Percentiles rank a stretch among this genome's conserved stretches.
phyloP scores from a whole-genome alignment of 2,329 filamentous ascomycete species.

The Neocatenulostroma microsporum region DNA sequence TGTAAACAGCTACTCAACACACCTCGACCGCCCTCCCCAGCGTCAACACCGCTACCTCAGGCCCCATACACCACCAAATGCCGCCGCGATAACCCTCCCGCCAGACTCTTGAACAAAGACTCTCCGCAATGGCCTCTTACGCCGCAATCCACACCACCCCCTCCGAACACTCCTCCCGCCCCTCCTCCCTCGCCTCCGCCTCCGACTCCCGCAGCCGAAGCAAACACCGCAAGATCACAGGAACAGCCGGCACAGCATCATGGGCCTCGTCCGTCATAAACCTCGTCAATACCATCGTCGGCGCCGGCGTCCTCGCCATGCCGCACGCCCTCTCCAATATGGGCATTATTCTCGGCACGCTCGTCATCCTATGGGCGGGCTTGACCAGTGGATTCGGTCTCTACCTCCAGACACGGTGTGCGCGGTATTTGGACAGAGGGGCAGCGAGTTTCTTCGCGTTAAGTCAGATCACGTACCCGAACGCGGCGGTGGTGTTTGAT shows the following conservation, averaged over 20 bases:
- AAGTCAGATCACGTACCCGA: slow-evolving; percentile 93
- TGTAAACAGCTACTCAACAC: no score
- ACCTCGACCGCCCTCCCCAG: no score
- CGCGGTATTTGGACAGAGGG: slow-evolving; percentile 84
- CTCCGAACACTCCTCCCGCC: slow-evolving; percentile 32
- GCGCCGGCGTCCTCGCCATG: slow-evolving; percentile 90
- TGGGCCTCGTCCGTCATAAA: slow-evolving; percentile 92
- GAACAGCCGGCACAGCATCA: slow-evolving; percentile 65
- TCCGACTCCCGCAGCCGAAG: slow-evolving; percentile 46
- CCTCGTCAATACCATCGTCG: slow-evolving; percentile 92
- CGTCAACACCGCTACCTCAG: no score
- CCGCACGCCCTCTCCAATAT: slow-evolving; percentile 93
- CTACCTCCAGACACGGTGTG: slow-evolving; percentile 88
- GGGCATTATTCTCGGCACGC: slow-evolving; percentile 75
- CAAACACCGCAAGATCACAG: slow-evolving; percentile 59
- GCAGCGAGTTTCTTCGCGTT: slow-evolving; percentile 91
- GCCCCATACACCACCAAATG: no score
- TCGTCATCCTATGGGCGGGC: slow-evolving; percentile 87
- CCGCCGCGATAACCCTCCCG: slow-evolving; percentile 8
- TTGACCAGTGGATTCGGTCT: slow-evolving; percentile 83
- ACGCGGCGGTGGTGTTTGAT: slow-evolving; percentile 91
- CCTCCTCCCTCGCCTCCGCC: slow-evolving; percentile 38
- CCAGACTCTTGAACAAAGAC: not conserved
- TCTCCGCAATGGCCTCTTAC: slow-evolving; percentile 38
- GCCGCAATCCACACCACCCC: slow-evolving; percentile 36